phyloP scores from a whole-genome alignment of 495 filamentous ascomycete species.

The Tuber magnatum region DNA sequence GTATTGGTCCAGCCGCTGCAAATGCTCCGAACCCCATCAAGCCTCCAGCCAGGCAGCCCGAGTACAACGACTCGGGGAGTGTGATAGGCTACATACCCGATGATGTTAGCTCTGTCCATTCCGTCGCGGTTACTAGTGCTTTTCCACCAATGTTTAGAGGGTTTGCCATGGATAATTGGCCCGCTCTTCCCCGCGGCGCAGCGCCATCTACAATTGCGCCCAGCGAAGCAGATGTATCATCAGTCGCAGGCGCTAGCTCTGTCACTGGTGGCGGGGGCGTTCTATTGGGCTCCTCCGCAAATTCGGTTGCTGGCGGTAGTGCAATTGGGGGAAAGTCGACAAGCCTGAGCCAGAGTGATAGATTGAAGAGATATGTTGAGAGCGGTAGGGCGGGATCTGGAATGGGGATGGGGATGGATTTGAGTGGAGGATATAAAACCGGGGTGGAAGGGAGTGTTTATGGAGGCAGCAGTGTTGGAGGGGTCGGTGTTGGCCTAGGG shows the following conservation, averaged over 20 bases:
- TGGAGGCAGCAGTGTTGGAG: constrained; percentile 58
- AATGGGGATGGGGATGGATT: constrained; percentile 42
- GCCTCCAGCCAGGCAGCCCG: constrained; percentile 49
- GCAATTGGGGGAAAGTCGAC: constrained; percentile 53
- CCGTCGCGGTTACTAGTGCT: constrained; percentile 71
- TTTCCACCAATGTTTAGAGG: constrained; percentile 94
- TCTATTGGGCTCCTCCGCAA: constrained; percentile 31
- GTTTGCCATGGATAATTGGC: constrained; percentile 83
- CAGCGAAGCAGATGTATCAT: constrained; percentile 30
- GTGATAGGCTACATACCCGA: constrained; percentile 92
- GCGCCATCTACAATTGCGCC: constrained; percentile 45
- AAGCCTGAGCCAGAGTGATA: constrained; percentile 77
- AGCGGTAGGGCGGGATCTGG: constrained; percentile 50
- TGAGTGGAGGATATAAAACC: constrained; percentile 48
- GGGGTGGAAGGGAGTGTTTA: constrained; percentile 57
- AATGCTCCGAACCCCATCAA: constrained; percentile 47
- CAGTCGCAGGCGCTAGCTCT: constrained; percentile 65
- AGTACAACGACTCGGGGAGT: constrained; percentile 78
- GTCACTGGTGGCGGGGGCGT: constrained; percentile 70
- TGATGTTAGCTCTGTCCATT: constrained; percentile 92
- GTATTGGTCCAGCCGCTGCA: constrained; percentile 37
- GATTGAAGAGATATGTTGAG: constrained; percentile 82
- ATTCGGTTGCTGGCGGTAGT: constrained; percentile 26
- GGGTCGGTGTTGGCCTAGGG: constrained; percentile 45
- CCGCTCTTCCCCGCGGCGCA: constrained; percentile 61